Evolutionary conservation across 2,329 filamentous ascomycete species (phyloP), one percentile per base, ranked within the genome.

Genomic region (Cercospora sp.): DNA sequence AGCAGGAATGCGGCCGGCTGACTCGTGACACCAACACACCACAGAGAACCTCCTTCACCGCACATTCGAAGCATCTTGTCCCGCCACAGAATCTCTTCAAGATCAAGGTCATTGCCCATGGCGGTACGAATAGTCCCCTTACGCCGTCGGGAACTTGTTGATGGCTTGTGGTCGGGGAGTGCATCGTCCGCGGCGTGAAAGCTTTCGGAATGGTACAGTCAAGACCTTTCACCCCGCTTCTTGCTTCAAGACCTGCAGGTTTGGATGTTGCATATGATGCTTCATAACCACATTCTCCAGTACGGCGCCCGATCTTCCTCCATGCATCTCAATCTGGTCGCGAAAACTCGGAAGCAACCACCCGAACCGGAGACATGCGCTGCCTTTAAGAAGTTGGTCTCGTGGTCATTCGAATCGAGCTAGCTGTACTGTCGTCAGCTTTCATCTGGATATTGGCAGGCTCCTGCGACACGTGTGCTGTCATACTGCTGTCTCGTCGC

Each of bases 401-500:
- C 9, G 45, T 23, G 18, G 53, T 58, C 53, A 33, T 58, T 16
- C 53, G 53, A 30, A 16, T 26, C 30, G 53, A 26, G 26, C 53
- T 58, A 7, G 53, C 53, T 58, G 53, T 28, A 9, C 53, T 58
- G 53, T 30, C 9, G 53, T 58, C 53, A 58, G 53, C 30, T 58
- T 30, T 58, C 20, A 26, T 33, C 4, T 20, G n/a, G 3, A 16
- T 30, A 16, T 26, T 6, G 45, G 45, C 45, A 51, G 53, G 30
- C 30, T 58, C 10, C 13, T 33, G 26, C 53, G 26, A 28, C 18
- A 51, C 53, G 26, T 58, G 26, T 42, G 31, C 59, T 45, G 36
- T 42, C 59, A 18, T 61, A 61, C 59, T 30, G 59, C 59, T 61
- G 40, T 61, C 36, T 45, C 59, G 18, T 42, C 59, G 59, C 23